Evolutionary conservation across 2,329 filamentous ascomycete species (phyloP).

Genomic region (Claviceps maximensis): DNA sequence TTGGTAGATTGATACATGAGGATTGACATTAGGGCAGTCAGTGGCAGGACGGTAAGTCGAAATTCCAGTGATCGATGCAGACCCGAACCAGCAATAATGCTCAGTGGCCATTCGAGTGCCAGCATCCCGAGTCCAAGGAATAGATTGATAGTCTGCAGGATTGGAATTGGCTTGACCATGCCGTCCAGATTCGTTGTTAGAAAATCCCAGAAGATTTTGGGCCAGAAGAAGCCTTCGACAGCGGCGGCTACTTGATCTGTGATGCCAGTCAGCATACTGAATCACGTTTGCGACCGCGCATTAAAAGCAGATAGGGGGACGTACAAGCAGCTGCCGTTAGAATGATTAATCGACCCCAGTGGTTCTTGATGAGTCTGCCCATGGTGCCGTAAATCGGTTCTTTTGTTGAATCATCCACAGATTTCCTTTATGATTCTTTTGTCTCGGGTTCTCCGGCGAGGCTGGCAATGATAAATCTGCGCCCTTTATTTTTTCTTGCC

Average conservation of each 20-base stretch:
- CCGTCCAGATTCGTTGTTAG: conserved; percentile 78
- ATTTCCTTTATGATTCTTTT: conserved; percentile 5
- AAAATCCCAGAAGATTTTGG: conserved; percentile 98
- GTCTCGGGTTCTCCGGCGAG: not conserved
- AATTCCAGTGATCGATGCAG: conserved; percentile 82
- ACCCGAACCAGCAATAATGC: conserved; percentile 58
- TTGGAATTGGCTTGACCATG: conserved; percentile 75
- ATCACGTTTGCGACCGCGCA: not conserved
- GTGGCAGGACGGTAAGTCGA: conserved; percentile 67
- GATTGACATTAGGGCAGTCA: conserved; percentile 59
- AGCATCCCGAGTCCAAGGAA: conserved; percentile 66
- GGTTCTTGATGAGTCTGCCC: conserved; percentile 99
- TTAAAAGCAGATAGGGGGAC: conserved; percentile 13
- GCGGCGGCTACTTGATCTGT: conserved; percentile 76
- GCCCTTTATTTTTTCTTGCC: not conserved
- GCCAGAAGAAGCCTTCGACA: conserved; percentile 89
- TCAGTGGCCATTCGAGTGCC: conserved; percentile 83
- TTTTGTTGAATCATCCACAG: not conserved
- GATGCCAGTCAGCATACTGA: conserved; percentile 9
- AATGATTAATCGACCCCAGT: conserved; percentile 91
- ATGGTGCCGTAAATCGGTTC: conserved; percentile 35
- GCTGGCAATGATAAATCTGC: not conserved
- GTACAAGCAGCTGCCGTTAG: conserved; percentile 69
- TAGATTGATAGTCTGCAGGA: conserved; percentile 83
- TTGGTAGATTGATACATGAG: conserved; percentile 90